A percentile compares a stretch with the other conserved stretches of the same genome.
Evolutionary conservation across 164 flowering plant species (phyloP).

Genomic region (Magnolia changhungtana): DNA sequence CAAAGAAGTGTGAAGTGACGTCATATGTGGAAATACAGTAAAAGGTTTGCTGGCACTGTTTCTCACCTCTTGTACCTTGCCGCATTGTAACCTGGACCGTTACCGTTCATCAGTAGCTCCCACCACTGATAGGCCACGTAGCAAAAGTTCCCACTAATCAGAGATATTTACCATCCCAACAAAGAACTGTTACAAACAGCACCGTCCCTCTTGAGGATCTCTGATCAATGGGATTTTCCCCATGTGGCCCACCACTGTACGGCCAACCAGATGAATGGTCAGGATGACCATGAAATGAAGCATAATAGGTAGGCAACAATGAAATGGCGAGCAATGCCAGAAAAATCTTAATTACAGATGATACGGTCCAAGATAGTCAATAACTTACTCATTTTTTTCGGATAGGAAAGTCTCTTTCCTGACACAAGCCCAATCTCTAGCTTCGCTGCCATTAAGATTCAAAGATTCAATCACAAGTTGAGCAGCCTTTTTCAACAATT

Average conservation of each 20-base stretch:
- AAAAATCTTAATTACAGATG: neutral
- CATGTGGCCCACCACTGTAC: neutral
- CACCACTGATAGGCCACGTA: too few relatives aligned
- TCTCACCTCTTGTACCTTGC: neutral
- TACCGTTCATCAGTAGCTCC: too few relatives aligned
- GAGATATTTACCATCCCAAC: too few relatives aligned
- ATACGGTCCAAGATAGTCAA: neutral
- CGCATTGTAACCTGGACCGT: too few relatives aligned
- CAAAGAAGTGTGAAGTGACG: neutral
- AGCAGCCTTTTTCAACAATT: slow-evolving; percentile 64
- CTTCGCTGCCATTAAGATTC: slow-evolving; percentile 42
- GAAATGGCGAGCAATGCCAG: neutral
- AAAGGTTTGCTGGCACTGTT: neutral
- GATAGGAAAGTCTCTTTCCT: slow-evolving; percentile 88
- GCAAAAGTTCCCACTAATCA: too few relatives aligned
- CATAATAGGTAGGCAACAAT: neutral
- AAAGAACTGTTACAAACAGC: too few relatives aligned
- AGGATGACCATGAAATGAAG: neutral
- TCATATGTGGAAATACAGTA: too few relatives aligned
- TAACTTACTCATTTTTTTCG: slow-evolving; percentile 72
- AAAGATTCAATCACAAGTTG: slow-evolving; percentile 52
- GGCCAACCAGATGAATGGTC: neutral
- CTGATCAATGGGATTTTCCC: neutral
- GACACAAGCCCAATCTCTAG: slow-evolving; percentile 79
- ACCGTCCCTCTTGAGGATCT: too few relatives aligned